Percentiles rank a stretch among this genome's conserved stretches.
phyloP scores from a whole-genome alignment of 352 stramenopile species.

The Globisporangium lucens region DNA sequence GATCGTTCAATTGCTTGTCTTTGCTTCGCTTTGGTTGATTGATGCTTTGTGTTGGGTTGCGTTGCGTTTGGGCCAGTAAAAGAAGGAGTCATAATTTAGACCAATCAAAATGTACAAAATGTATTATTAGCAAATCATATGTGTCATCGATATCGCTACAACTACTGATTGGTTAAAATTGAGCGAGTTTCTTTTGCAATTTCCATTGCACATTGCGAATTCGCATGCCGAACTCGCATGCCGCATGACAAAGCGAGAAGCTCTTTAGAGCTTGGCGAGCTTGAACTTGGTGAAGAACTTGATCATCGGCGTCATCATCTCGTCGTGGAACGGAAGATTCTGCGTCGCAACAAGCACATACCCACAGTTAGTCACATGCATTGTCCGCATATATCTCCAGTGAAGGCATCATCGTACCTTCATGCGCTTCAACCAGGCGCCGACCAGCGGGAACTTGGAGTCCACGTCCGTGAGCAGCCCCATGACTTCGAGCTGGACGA shows the following conservation, averaged over 20 bases:
- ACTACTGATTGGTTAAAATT: constrained; percentile 21
- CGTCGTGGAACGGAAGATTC: constrained; percentile 57
- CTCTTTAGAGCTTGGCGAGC: constrained; percentile 42
- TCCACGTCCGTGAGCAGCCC: constrained; percentile 40
- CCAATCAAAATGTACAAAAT: constrained; percentile 20
- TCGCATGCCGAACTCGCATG: too few species aligned
- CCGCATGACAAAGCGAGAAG: neutral
- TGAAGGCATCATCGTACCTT: constrained; percentile 36
- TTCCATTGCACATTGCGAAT: too few species aligned
- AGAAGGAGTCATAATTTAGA: neutral
- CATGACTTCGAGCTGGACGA: constrained; percentile 74
- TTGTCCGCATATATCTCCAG: neutral
- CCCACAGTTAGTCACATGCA: neutral
- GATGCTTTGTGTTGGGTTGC: neutral
- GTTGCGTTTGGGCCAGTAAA: constrained; percentile 1
- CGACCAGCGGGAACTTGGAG: constrained; percentile 47
- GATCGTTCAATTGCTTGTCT: constrained; percentile 1
- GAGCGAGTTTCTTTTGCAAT: neutral
- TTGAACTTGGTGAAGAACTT: constrained; percentile 74
- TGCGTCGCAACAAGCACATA: constrained; percentile 9
- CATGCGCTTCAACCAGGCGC: constrained; percentile 70
- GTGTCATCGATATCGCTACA: neutral
- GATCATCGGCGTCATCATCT: constrained; percentile 62
- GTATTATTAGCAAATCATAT: constrained; percentile 16
- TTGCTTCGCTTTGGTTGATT: constrained; percentile 11